phyloP scores from a whole-genome alignment of 1,284 basidiomycete species.

The Porodaedalea pini region DNA sequence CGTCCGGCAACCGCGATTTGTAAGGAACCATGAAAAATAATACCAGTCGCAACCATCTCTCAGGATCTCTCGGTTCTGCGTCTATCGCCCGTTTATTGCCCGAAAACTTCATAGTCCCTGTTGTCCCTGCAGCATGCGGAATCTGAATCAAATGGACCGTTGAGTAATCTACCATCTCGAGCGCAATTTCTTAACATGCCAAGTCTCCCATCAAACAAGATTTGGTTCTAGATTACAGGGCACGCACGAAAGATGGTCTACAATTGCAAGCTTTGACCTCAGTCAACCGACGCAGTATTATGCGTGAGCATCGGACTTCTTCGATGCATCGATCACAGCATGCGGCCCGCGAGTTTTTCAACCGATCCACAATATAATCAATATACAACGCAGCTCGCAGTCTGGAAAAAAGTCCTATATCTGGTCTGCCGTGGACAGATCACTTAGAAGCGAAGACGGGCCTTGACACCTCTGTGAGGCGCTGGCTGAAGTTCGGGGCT shows the following conservation, averaged over 20 bases:
- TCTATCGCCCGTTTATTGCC: not conserved
- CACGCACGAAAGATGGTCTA: not conserved
- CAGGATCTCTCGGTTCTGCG: not conserved
- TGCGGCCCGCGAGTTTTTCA: not conserved
- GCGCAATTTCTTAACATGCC: not conserved
- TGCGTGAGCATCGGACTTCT: not conserved
- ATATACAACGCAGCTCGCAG: not conserved
- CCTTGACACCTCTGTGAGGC: slow-evolving; percentile 1
- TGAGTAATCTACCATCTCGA: slow-evolving; percentile 2
- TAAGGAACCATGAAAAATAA: not conserved
- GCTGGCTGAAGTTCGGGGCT: not conserved
- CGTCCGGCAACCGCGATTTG: not conserved
- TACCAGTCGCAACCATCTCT: no score
- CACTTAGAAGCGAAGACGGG: not conserved
- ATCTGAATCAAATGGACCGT: not conserved
- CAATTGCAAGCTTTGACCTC: no score
- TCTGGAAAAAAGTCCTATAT: slow-evolving; percentile 5
- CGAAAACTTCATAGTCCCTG: not conserved
- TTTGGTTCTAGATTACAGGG: not conserved
- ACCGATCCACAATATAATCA: not conserved
- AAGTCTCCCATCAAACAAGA: not conserved
- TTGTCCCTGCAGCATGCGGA: not conserved
- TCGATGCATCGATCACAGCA: not conserved
- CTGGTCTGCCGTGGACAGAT: slow-evolving; percentile 1
- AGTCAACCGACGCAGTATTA: no score